A percentile compares a stretch with the other conserved stretches of the same genome.
Conservation (phyloP, 495 filamentous ascomycete species). For the Hypoxylon rickii region DNA sequence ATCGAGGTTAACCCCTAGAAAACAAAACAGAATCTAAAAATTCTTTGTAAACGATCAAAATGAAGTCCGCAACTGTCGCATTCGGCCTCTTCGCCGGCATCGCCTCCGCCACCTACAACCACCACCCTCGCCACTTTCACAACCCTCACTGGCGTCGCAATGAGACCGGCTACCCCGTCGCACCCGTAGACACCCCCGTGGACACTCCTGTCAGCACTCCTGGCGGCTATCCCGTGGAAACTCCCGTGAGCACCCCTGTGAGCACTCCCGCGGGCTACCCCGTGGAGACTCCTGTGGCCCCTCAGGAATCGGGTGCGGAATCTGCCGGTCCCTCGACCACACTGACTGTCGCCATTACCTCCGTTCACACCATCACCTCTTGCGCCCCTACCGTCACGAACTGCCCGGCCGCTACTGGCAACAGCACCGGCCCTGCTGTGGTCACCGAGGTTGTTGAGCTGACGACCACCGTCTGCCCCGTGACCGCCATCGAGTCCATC, state of each 20-base stretch:
- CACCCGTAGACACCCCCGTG: too few relatives aligned
- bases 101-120: constrained; percentile 44
- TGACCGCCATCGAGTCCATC: constrained; percentile 46
- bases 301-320: too few relatives aligned
- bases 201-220: too few relatives aligned
- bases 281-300: too few relatives aligned
- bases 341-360: constrained; percentile 58
- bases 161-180: constrained; percentile 39
- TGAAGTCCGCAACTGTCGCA: constrained; percentile 51
- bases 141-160: constrained; percentile 45
- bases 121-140: constrained; percentile 47
- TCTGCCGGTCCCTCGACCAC: constrained; percentile 43
- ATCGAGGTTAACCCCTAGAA: constrained; percentile 22
- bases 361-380: constrained; percentile 63
- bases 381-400: constrained; percentile 66
- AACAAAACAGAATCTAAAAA: constrained; percentile 23
- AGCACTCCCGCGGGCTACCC: too few relatives aligned
- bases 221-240: too few relatives aligned
- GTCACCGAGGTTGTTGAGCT: constrained; percentile 52
- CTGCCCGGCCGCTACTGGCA: constrained; percentile 59
- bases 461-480: constrained; percentile 52
- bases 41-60: constrained; percentile 39
- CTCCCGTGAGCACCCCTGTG: too few relatives aligned
- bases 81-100: constrained; percentile 52
- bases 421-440: constrained; percentile 44